These are phyloP conservation scores for Jatropha podagrica DNA, from an alignment of 441 rosid species.

Conservation along the genomic window DNA sequence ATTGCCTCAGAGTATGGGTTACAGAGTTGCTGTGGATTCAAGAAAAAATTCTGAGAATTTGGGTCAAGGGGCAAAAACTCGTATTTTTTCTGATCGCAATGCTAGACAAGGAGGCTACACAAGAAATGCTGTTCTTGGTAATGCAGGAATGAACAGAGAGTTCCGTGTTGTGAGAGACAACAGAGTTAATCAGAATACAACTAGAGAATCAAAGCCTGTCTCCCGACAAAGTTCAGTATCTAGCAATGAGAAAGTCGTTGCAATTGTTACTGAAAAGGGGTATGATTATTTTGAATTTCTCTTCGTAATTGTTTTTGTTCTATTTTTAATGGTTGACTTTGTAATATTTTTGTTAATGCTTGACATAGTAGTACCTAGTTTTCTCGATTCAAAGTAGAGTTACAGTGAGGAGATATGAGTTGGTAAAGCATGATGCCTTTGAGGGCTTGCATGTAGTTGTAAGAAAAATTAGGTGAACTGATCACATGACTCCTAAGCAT, in stretches of 20 bases:
- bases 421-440: background rate
- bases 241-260: conserved; percentile 35
- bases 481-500: background rate
- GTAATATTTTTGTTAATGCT: conserved; percentile 1
- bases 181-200: conserved; percentile 49
- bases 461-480: background rate
- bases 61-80: conserved; percentile 37
- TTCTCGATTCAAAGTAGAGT: background rate
- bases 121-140: conserved; percentile 48
- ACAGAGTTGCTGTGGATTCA: conserved; percentile 41
- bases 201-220: conserved; percentile 45
- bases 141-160: conserved; percentile 58
- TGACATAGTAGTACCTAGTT: background rate
- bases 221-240: conserved; percentile 34
- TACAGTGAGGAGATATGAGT: background rate
- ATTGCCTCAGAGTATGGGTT: conserved; percentile 46
- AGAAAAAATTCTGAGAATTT: conserved; percentile 48
- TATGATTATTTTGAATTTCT: conserved; percentile 22
- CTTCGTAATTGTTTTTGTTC: background rate
- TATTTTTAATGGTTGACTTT: background rate
- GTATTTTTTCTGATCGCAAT: conserved; percentile 41
- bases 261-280: conserved; percentile 48
- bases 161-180: conserved; percentile 88
- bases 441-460: background rate
- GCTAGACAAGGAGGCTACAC: conserved; percentile 50